Evolutionary conservation across 2,329 filamentous ascomycete species (phyloP).

Genomic region (Hypoxylon sp.): DNA sequence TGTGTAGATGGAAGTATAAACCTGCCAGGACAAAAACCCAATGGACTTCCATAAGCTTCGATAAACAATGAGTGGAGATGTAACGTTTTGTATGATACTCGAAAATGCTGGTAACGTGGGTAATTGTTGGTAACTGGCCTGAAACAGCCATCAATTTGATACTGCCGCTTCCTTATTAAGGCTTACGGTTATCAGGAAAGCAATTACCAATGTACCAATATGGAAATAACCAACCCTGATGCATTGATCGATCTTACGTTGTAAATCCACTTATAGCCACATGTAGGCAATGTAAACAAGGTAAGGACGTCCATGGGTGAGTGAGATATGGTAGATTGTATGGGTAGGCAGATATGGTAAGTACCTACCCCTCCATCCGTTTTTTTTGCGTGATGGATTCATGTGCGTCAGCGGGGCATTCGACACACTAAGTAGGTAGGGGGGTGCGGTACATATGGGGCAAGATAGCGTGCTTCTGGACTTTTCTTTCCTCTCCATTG

Average conservation of each 20-base stretch:
- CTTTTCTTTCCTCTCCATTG: slow-evolving; percentile 28
- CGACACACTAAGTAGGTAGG: slow-evolving; percentile 33
- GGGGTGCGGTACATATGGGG: slow-evolving; percentile 15
- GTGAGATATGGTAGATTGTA: not conserved
- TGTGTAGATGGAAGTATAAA: too few relatives aligned
- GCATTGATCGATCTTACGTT: slow-evolving; percentile 30
- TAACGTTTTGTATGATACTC: slow-evolving; percentile 6
- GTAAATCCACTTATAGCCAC: slow-evolving; percentile 9
- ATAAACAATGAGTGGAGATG: not conserved
- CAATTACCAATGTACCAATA: slow-evolving; percentile 31
- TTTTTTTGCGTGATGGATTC: slow-evolving; percentile 23
- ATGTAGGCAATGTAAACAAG: not conserved
- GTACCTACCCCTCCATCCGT: slow-evolving; percentile 34
- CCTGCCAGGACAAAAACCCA: not conserved
- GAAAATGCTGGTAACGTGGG: not conserved
- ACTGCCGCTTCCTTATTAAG: slow-evolving; percentile 11
- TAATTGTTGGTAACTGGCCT: slow-evolving; percentile 9
- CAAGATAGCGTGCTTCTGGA: slow-evolving; percentile 35
- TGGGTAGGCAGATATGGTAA: not conserved
- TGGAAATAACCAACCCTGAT: slow-evolving; percentile 26
- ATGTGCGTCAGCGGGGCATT: slow-evolving; percentile 41
- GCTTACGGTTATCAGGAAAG: slow-evolving; percentile 17
- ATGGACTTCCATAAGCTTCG: not conserved
- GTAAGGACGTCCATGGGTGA: not conserved
- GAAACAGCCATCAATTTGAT: slow-evolving; percentile 27